Evolutionary conservation across 352 stramenopile genomes (phyloP).

Genomic region (Phytophthora citricola): DNA sequence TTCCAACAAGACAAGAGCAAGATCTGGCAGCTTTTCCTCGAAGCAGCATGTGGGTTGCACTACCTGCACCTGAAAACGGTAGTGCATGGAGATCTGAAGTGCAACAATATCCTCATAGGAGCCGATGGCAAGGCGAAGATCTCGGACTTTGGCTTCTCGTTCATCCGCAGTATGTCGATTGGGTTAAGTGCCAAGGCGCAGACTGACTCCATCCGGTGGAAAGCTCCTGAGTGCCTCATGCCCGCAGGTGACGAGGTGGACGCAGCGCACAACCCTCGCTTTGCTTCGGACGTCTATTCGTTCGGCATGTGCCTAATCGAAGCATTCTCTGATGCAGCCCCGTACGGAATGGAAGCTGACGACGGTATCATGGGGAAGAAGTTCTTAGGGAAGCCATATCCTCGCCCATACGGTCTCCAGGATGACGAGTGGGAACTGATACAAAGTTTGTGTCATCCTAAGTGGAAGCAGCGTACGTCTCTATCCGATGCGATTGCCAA

Average conservation of each 20-base stretch:
- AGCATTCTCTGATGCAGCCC: constrained; percentile 19
- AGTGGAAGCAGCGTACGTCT: constrained; percentile 3
- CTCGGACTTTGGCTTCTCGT: constrained; percentile 42
- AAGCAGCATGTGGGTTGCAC: constrained; percentile 43
- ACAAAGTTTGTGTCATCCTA: constrained; percentile 2
- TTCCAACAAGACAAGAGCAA: constrained; percentile 17
- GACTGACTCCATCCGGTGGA: constrained; percentile 26
- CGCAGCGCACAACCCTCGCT: constrained; percentile 11
- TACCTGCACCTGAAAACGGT: constrained; percentile 64
- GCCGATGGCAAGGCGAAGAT: constrained; percentile 29
- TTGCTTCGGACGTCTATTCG: constrained; percentile 35
- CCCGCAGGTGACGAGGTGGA: background rate
- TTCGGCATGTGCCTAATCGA: constrained; percentile 49
- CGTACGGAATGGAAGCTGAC: constrained; percentile 23
- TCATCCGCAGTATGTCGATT: constrained; percentile 21
- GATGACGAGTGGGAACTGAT: constrained; percentile 35
- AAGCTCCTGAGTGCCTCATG: constrained; percentile 33
- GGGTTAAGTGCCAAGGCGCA: constrained; percentile 10
- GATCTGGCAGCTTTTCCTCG: constrained; percentile 35
- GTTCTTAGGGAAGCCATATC: constrained; percentile 5
- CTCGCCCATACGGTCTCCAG: constrained; percentile 9
- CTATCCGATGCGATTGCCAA: constrained; percentile 7
- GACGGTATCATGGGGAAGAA: constrained; percentile 12
- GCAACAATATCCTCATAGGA: constrained; percentile 76
- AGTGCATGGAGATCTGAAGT: constrained; percentile 86